Evolutionary conservation across 768 basidiomycete genomes (phyloP).

Genomic region (Mycena capillaripes): DNA sequence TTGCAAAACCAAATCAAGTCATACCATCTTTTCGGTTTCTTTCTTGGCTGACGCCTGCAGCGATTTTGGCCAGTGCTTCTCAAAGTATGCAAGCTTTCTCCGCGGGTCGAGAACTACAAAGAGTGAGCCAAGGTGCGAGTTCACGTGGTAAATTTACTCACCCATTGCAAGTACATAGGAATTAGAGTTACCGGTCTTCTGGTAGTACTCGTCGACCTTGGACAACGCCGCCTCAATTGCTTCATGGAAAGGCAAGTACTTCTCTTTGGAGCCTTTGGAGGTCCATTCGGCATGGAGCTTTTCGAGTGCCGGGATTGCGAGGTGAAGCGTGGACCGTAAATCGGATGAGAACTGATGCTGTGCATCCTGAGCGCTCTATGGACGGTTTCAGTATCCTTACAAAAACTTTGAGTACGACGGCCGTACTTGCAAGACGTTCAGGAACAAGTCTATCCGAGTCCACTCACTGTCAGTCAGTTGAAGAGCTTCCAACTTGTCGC

Average conservation of each 20-base stretch:
- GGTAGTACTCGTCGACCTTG: constrained; percentile 53
- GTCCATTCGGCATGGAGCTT: constrained; percentile 45
- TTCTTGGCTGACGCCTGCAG: constrained; percentile 36
- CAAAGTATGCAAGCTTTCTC: constrained; percentile 32
- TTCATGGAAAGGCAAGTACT: constrained; percentile 39
- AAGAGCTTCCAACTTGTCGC: constrained; percentile 33
- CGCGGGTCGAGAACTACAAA: constrained; percentile 17
- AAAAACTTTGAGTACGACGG: neutral
- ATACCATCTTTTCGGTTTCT: constrained; percentile 35
- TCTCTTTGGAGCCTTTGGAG: neutral
- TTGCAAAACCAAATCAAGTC: constrained; percentile 1
- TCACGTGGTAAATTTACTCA: constrained; percentile 33
- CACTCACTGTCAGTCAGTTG: constrained; percentile 40
- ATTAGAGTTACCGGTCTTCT: constrained; percentile 45
- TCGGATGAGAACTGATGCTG: constrained; percentile 51
- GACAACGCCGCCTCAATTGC: constrained; percentile 43
- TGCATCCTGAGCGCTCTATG: constrained; percentile 44
- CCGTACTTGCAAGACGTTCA: constrained; percentile 26
- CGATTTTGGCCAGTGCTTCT: constrained; percentile 42
- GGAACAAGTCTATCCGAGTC: constrained; percentile 33
- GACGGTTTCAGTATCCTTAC: neutral
- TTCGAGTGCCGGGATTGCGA: constrained; percentile 47
- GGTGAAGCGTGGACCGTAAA: constrained; percentile 39
- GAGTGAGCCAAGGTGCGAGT: neutral
- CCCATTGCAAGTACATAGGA: constrained; percentile 51